Evolutionary conservation across 1,284 basidiomycete species (phyloP).

Genomic region (Malassezia japonica): DNA sequence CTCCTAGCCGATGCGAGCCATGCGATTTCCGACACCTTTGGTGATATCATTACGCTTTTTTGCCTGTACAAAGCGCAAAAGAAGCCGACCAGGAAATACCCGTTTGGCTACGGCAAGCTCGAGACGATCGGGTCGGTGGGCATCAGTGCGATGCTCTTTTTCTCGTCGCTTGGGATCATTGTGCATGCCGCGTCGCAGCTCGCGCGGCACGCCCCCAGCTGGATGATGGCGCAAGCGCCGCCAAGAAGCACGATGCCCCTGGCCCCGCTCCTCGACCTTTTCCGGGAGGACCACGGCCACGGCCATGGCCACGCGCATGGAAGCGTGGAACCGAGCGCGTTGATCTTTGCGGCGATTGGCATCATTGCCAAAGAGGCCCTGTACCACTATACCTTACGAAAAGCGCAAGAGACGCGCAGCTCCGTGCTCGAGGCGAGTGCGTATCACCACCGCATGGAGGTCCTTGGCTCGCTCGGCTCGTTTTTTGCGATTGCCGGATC

Average conservation of each 20-base stretch:
- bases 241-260: no score
- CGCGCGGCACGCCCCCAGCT: no score
- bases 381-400: slow-evolving; percentile 51
- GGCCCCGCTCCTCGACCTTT: no score
- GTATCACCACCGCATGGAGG: slow-evolving; percentile 80
- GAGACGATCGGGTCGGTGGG: slow-evolving; percentile 82
- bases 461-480: slow-evolving; percentile 33
- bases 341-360: slow-evolving; percentile 81
- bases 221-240: no score
- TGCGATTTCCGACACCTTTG: slow-evolving; percentile 72
- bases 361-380: slow-evolving; percentile 67
- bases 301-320: slow-evolving; percentile 46
- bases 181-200: no score
- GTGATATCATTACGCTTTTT: slow-evolving; percentile 84
- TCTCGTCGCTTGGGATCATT: slow-evolving; percentile 79
- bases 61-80: slow-evolving; percentile 79
- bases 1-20: slow-evolving; percentile 91
- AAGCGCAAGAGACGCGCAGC: slow-evolving; percentile 79
- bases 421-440: slow-evolving; percentile 62
- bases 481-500: slow-evolving; percentile 55
- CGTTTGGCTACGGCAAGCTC: slow-evolving; percentile 78
- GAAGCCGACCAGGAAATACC: slow-evolving; percentile 66
- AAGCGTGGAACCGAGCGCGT: slow-evolving; percentile 61
- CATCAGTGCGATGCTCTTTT: slow-evolving; percentile 66
- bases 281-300: no score